Evolutionary conservation across 495 filamentous ascomycete genomes (phyloP).

Genomic region (Lophium mytilinum): DNA sequence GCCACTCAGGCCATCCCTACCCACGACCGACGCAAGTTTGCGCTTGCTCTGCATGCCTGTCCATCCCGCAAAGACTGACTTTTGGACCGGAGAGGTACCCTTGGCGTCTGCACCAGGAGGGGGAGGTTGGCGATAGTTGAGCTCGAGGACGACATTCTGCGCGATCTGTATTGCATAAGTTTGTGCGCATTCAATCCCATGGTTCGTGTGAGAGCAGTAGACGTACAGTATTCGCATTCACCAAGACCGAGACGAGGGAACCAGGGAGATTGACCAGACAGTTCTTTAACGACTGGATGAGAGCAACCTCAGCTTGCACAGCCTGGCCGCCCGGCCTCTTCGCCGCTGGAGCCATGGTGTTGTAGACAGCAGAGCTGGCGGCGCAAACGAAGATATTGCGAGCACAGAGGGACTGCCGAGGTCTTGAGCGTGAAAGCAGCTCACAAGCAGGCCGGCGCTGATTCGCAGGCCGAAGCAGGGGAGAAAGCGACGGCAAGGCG

Average conservation of each 20-base stretch:
- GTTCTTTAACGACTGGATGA: conserved; percentile 72
- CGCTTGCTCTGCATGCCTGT: conserved; percentile 92
- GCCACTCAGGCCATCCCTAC: conserved; percentile 60
- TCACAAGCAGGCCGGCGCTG: too few relatives aligned
- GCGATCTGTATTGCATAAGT: conserved; percentile 48
- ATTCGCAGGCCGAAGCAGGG: too few relatives aligned
- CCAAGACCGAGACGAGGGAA: conserved; percentile 72
- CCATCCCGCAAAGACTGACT: conserved; percentile 83
- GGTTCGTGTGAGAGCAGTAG: neutral
- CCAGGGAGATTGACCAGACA: conserved; percentile 89
- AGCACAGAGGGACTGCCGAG: too few relatives aligned
- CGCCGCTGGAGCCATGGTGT: conserved; percentile 15
- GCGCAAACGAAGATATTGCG: too few relatives aligned
- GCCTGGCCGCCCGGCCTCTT: conserved; percentile 52
- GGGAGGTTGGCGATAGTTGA: conserved; percentile 40
- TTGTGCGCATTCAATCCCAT: neutral
- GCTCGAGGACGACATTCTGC: conserved; percentile 93
- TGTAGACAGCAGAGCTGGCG: neutral
- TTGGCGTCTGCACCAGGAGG: conserved; percentile 8
- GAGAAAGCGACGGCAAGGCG: neutral
- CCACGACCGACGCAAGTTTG: conserved; percentile 61
- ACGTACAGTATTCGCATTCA: conserved; percentile 80
- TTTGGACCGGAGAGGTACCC: conserved; percentile 43
- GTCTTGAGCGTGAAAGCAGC: too few relatives aligned
- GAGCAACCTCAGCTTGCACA: conserved; percentile 64